These are phyloP conservation scores for Clausena lansium DNA, from an alignment of 345 rosid species.

Conservation along the genomic window DNA sequence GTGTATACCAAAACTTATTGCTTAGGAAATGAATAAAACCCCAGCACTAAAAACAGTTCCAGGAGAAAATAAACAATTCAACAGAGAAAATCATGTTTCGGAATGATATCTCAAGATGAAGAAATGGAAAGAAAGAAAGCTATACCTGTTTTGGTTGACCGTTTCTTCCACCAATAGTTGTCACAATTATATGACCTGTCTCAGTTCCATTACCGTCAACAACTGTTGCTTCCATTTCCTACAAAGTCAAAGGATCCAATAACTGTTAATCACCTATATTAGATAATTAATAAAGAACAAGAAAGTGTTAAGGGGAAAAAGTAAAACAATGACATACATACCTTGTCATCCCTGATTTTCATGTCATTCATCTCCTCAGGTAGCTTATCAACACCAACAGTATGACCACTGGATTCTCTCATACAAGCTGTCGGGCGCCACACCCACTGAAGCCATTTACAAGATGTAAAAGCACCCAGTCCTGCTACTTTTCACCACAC, in stretches of 20 bases:
- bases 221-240: constrained; percentile 94
- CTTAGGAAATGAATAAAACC: background rate
- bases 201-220: constrained; percentile 90
- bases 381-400: constrained; percentile 58
- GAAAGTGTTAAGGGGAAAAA: background rate
- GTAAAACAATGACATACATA: constrained; percentile 8
- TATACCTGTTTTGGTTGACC: constrained; percentile 95
- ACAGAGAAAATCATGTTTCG: background rate
- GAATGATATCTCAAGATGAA: background rate
- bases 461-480: constrained; percentile 18
- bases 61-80: background rate
- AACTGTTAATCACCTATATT: background rate
- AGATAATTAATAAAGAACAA: background rate
- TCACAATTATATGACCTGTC: constrained; percentile 92
- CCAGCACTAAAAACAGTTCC: background rate
- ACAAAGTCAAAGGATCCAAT: constrained; percentile 18
- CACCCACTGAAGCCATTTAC: constrained; percentile 73
- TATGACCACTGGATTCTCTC: constrained; percentile 50
- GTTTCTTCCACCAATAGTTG: constrained; percentile 95
- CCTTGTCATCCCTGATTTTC: constrained; percentile 81
- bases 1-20: background rate
- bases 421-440: constrained; percentile 53
- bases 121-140: background rate
- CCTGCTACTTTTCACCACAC: constrained; percentile 19
- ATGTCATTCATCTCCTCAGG: constrained; percentile 87